Evolutionary conservation across 495 filamentous ascomycete species (phyloP).

Genomic region (Penicillium odoratum): DNA sequence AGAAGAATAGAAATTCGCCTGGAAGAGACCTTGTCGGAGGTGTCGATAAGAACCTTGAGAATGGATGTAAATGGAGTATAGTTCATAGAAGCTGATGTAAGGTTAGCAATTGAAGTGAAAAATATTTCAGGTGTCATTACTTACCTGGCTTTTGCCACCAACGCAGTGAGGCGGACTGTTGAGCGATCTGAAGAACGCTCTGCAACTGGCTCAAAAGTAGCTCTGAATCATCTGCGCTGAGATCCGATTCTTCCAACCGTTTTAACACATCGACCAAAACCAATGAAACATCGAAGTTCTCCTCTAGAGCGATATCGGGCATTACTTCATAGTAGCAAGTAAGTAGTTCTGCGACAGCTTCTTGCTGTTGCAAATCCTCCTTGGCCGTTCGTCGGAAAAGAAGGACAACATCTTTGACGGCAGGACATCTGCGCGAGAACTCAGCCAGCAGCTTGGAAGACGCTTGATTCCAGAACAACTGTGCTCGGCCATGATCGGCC

Average conservation of each 20-base stretch:
- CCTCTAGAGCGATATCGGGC: slow-evolving; percentile 75
- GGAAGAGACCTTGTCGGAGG: slow-evolving; percentile 36
- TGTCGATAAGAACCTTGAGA: slow-evolving; percentile 40
- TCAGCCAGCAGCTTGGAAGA: slow-evolving; percentile 63
- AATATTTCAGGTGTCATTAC: background rate
- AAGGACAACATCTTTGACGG: slow-evolving; percentile 71
- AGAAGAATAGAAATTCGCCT: slow-evolving; percentile 36
- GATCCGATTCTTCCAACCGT: slow-evolving; percentile 42
- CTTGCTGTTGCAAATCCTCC: slow-evolving; percentile 71
- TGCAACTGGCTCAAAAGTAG: slow-evolving; percentile 68
- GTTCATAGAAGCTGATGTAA: slow-evolving; percentile 38
- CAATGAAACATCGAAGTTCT: slow-evolving; percentile 82
- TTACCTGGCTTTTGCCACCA: slow-evolving; percentile 73
- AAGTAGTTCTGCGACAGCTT: slow-evolving; percentile 72
- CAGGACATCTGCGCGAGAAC: slow-evolving; percentile 77
- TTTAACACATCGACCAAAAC: slow-evolving; percentile 66
- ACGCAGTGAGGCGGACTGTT: slow-evolving; percentile 73
- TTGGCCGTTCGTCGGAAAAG: slow-evolving; percentile 64
- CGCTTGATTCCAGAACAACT: slow-evolving; percentile 64
- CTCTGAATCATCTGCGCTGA: slow-evolving; percentile 42
- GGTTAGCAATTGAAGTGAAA: background rate
- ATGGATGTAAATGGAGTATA: slow-evolving; percentile 50
- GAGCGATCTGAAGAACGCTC: slow-evolving; percentile 73
- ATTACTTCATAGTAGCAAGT: slow-evolving; percentile 77
- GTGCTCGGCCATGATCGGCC: slow-evolving; percentile 36